Percentiles rank a stretch among this genome's conserved stretches.
Evolutionary conservation across 352 stramenopile genomes (phyloP).

Genomic region (Aphanomyces astaci): DNA sequence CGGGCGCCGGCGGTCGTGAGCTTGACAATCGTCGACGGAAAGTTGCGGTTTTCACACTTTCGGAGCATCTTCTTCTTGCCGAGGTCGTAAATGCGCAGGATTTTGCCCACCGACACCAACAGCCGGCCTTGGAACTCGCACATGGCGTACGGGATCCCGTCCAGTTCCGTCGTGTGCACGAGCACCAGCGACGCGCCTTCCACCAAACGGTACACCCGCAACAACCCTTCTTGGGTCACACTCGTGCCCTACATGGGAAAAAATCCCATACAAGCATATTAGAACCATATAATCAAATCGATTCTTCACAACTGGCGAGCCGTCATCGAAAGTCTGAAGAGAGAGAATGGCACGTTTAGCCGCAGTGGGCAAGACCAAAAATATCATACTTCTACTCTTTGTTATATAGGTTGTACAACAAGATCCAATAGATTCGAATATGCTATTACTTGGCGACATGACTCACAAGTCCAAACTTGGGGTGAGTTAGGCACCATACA

Average conservation of each 20-base stretch:
- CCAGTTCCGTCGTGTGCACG: conserved; percentile 94
- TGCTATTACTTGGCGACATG: too few relatives aligned
- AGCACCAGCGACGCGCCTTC: conserved; percentile 90
- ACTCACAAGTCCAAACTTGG: too few relatives aligned
- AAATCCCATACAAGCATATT: not conserved
- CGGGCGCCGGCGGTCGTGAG: conserved; percentile 92
- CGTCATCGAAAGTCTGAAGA: too few relatives aligned
- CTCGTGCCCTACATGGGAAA: conserved; percentile 1
- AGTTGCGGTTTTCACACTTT: conserved; percentile 96
- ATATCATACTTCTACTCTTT: too few relatives aligned
- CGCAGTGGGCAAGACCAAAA: too few relatives aligned
- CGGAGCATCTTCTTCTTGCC: conserved; percentile 98
- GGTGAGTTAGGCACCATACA: too few relatives aligned
- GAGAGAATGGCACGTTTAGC: too few relatives aligned
- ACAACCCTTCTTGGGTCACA: conserved; percentile 39
- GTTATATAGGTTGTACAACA: too few relatives aligned
- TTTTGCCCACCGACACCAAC: conserved; percentile 93
- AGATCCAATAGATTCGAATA: too few relatives aligned
- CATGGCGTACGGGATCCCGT: conserved; percentile 94
- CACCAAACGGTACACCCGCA: conserved; percentile 93
- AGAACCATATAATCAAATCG: not conserved
- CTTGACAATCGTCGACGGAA: conserved; percentile 89
- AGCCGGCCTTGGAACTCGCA: conserved; percentile 96
- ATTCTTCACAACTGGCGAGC: not conserved
- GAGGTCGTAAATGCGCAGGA: conserved; percentile 97